These are phyloP conservation scores for Cyberlindnera mrakii DNA, from an alignment of 805 yeast species.

Conservation along the genomic window DNA sequence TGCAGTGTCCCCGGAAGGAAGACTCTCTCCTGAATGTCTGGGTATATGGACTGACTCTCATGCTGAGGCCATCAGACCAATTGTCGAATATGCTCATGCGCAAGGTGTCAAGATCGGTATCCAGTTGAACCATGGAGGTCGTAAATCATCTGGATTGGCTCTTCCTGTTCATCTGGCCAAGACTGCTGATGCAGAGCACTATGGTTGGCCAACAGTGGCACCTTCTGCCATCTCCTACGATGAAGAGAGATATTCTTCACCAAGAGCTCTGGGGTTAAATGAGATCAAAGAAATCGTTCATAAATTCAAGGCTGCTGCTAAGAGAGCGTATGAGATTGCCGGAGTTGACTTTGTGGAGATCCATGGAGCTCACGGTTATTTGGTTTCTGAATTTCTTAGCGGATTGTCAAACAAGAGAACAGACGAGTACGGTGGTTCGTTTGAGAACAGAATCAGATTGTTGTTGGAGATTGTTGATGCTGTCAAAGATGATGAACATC, in stretches of 20 bases:
- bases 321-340: constrained; percentile 36
- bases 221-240: constrained; percentile 35
- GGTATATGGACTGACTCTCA: constrained; percentile 49
- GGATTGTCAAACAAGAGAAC: constrained; percentile 40
- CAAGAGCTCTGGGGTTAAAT: constrained; percentile 26
- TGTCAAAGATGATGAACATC: constrained; percentile 30
- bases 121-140: constrained; percentile 53
- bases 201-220: constrained; percentile 42
- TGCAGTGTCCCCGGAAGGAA: constrained; percentile 35
- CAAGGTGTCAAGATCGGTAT: constrained; percentile 42
- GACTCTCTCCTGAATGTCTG: constrained; percentile 37
- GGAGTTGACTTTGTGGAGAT: constrained; percentile 12
- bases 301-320: constrained; percentile 40
- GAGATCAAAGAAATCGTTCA: constrained; percentile 37
- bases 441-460: constrained; percentile 51
- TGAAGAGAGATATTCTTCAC: constrained; percentile 2
- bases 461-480: constrained; percentile 42
- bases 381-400: constrained; percentile 43
- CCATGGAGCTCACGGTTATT: constrained; percentile 50
- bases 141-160: constrained; percentile 36
- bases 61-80: constrained; percentile 32
- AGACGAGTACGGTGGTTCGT: constrained; percentile 59
- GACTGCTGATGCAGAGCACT: constrained; percentile 26
- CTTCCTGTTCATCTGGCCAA: constrained; percentile 26
- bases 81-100: constrained; percentile 41